phyloP scores from a whole-genome alignment of 768 basidiomycete genomes.

The Podaxis mareebaensis region DNA sequence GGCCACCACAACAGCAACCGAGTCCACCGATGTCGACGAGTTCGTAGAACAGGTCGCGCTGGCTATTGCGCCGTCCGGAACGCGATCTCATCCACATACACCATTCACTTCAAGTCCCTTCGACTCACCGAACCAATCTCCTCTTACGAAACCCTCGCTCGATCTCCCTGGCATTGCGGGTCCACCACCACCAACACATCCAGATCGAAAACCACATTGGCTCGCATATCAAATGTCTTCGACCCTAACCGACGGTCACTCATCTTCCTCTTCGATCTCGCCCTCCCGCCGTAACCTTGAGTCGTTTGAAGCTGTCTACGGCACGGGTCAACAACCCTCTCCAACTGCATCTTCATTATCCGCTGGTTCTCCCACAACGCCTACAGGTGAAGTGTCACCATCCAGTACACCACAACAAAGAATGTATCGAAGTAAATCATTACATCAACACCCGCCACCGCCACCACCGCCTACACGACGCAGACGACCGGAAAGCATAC shows the following conservation, averaged over 20 bases:
- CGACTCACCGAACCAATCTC: constrained; percentile 19
- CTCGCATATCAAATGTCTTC: constrained; percentile 12
- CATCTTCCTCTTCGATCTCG: not conserved
- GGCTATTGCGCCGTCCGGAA: constrained; percentile 25
- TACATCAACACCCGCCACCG: constrained; percentile 33
- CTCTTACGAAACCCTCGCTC: not conserved
- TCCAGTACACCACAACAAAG: constrained; percentile 30
- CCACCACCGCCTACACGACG: constrained; percentile 45
- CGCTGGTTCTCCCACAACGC: constrained; percentile 19
- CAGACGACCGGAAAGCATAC: constrained; percentile 66
- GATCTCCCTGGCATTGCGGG: constrained; percentile 7
- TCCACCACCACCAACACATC: constrained; percentile 50
- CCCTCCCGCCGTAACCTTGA: constrained; percentile 14
- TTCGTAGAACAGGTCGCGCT: constrained; percentile 50
- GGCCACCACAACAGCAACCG: constrained; percentile 28
- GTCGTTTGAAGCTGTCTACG: constrained; percentile 27
- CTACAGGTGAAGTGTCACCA: constrained; percentile 10
- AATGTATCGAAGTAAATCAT: constrained; percentile 53
- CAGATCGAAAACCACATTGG: constrained; percentile 42
- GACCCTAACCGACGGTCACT: not conserved
- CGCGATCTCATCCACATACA: constrained; percentile 9
- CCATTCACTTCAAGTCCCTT: constrained; percentile 19
- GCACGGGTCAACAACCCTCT: not conserved
- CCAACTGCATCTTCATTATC: constrained; percentile 11
- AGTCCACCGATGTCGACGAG: constrained; percentile 43